Base-by-base conservation (phyloP, 441 rosid species). In the Erysimum cheiri region DNA sequence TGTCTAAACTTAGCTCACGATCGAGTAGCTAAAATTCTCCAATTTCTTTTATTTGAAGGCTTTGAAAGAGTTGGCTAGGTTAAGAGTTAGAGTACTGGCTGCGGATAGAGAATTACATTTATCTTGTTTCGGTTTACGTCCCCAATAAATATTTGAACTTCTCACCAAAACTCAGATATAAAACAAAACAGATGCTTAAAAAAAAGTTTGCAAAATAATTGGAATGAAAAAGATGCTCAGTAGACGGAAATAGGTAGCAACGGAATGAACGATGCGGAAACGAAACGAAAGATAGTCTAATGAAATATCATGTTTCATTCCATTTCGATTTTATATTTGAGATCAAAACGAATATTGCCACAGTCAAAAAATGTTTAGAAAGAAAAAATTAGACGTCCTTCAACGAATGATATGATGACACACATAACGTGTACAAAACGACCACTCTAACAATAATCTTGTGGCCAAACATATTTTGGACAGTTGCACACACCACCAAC, bases 401-500 rank as follows among this genome's bases (percentile, higher is more conserved):
- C 19, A 53, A 6, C 19, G 60, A 39, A 39, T 52, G 60, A 28
- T 1, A 28, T 53, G 69, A 37, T 14, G 17, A n/a, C n/a, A 14
- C 50, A 60, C 70, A 37, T 26, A 37, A 22, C 8, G 61, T 36
- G 44, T 29, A 26, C 49, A 57, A 48, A 49, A 37, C 32, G 11
- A 48, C 37, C 7, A 70, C 28, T 63, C 62, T 48, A 33, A 54
- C 6, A 43, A 3, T 24, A 41, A 41, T 62, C 2, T 59, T 22
- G 35, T 29, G 19, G 44, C 33, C 36, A 60, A 70, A 41, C 9
- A 62, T 24, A 14, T 36, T 14, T 35, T 43, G 57, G 22, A 33
- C 31, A 33, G 19, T 24, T 47, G 47, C 13, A 12, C 41, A 12
- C 33, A 1, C 24, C 24, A 70, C 69, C 75, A 71, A 71, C 48